phyloP scores from a whole-genome alignment of 352 stramenopile genomes.

The Phytophthora pinifolia region DNA sequence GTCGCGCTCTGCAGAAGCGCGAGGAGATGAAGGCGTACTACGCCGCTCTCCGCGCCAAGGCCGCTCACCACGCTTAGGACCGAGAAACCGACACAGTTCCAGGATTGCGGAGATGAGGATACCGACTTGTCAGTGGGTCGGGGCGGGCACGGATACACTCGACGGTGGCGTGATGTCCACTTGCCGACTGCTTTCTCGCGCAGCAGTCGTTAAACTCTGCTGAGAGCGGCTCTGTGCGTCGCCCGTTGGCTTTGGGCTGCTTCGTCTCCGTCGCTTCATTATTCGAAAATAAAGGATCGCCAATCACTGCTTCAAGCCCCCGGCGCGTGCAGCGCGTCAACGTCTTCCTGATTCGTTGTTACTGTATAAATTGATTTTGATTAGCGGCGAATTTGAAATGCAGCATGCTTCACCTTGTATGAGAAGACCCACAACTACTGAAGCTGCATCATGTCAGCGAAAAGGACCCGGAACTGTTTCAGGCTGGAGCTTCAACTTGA shows the following conservation, averaged over 20 bases:
- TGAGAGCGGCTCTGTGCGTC: conserved; percentile 20
- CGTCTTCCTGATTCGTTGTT: conserved; percentile 10
- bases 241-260: conserved; percentile 20
- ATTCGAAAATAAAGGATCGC: conserved; percentile 78
- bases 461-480: no score
- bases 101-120: conserved; percentile 39
- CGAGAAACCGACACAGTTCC: conserved; percentile 44
- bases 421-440: no score
- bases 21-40: conserved; percentile 99
- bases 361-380: conserved; percentile 3
- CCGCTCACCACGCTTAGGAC: conserved; percentile 75
- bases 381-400: background rate
- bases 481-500: no score
- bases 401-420: conserved; percentile 7
- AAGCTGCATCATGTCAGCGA: no score
- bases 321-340: conserved; percentile 11
- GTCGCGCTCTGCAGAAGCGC: conserved; percentile 97
- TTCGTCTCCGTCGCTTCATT: conserved; percentile 63
- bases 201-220: conserved; percentile 13
- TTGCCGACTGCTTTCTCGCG: conserved; percentile 25
- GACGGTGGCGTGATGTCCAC: conserved; percentile 31
- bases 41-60: conserved; percentile 95
- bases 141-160: conserved; percentile 25
- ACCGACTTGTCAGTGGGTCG: conserved; percentile 29
- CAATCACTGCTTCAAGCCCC: conserved; percentile 57